Evolutionary conservation across 2,329 filamentous ascomycete species (phyloP), one percentile per base, ranked within the genome.

Genomic region (Metarhizium sp.): DNA sequence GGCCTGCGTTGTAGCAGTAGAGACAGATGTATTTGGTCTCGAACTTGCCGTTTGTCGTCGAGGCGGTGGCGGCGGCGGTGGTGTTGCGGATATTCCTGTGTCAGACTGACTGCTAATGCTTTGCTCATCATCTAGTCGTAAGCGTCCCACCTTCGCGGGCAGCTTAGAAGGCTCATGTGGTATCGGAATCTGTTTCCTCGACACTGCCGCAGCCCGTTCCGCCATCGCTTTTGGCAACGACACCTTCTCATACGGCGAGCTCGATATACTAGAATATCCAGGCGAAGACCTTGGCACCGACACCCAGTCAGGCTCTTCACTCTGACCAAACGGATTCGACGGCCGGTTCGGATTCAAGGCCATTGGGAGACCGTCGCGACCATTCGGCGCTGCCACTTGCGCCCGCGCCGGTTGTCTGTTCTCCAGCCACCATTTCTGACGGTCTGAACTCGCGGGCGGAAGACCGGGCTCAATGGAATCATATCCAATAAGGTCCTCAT

Each of bases 241-340:
- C 56, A 83, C 74, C 56, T 83, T 78, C 60, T 84, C 81, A 59
- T 80, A 84, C 1, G 78, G 79, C 20, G 79, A 84, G 54, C 76
- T 81, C 10, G 80, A 83, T 57, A 84, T 75, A 64, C 77, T 82
- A 2, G 78, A 81, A 0, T 79, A 74, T 42, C 78, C 75, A 16
- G 80, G 80, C 46, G 76, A 74, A 3, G 77, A 72, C 36, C 80
- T 73, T 25, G 82, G 78, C 6, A 86, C 75, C 3, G 78, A 79
- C 46, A 95, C 83, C 94, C 94, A 97, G 64, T 96, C 92, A 10
- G 86, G 82, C 68, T 95, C 89, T 36, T 86, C 78, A 2, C 81
- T 85, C 0, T 80, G 75, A 1, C 78, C 79, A 68, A 95, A 97
- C 0, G 94, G 94, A 64, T 97, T 97, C 1, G 87, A 82, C 13